Evolutionary conservation across 305 asterid genomes (phyloP).

Genomic region (Lippia alba): DNA sequence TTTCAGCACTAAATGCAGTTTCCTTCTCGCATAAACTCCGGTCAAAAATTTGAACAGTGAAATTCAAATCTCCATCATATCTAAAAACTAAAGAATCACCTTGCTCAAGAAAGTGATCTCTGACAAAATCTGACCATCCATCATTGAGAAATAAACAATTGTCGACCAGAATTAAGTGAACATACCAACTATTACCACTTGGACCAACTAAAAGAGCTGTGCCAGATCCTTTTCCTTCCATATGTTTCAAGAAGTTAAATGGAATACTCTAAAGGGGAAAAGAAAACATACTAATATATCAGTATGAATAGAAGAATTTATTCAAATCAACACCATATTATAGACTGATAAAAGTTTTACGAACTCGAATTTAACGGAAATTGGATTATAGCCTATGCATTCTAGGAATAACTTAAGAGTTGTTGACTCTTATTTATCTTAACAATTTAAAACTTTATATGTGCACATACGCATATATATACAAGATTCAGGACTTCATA

Average conservation of each 20-base stretch:
- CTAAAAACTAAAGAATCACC: constrained; percentile 84
- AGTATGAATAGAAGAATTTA: neutral
- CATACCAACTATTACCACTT: constrained; percentile 78
- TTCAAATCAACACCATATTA: too few species aligned
- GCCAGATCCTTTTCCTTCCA: constrained; percentile 61
- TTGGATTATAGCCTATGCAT: neutral
- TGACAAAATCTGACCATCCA: constrained; percentile 79
- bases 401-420: neutral
- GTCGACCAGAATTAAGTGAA: constrained; percentile 47
- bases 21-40: constrained; percentile 81
- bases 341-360: neutral
- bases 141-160: constrained; percentile 59
- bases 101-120: constrained; percentile 70
- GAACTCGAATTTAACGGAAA: neutral
- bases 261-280: constrained; percentile 71
- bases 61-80: constrained; percentile 74
- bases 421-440: neutral
- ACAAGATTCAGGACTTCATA: too few species aligned
- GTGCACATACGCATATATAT: too few species aligned
- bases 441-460: too few species aligned
- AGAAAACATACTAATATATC: constrained; percentile 21
- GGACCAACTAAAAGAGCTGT: constrained; percentile 71
- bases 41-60: constrained; percentile 78
- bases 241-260: constrained; percentile 52
- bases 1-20: constrained; percentile 56